Evolutionary conservation across 164 flowering plant species (phyloP).

Genomic region (Echeveria elegans): DNA sequence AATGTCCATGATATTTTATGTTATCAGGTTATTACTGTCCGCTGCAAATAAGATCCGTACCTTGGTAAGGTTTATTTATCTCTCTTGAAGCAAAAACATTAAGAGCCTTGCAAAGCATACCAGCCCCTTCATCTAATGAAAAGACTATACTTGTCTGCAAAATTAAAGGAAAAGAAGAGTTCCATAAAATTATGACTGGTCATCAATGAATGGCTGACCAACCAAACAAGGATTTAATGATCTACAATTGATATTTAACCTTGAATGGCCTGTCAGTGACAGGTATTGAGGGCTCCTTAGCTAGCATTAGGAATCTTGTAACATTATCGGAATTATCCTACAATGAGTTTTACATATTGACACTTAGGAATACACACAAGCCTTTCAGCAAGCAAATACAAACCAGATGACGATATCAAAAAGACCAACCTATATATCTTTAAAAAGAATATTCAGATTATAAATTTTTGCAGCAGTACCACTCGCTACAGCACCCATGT

Average conservation of each 20-base stretch:
- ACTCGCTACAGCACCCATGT: constrained; percentile 91
- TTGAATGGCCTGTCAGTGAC: constrained; percentile 73
- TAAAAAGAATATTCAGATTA: constrained; percentile 60
- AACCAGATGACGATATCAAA: constrained; percentile 4
- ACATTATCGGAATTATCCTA: constrained; percentile 85
- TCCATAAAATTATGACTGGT: neutral
- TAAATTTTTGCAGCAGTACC: constrained; percentile 65
- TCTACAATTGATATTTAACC: constrained; percentile 28
- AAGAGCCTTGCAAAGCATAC: constrained; percentile 83
- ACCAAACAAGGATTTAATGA: neutral
- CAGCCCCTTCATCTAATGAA: constrained; percentile 90
- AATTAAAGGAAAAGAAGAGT: constrained; percentile 1
- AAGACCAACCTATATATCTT: constrained; percentile 71
- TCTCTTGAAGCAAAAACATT: constrained; percentile 78
- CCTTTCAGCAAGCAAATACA: neutral
- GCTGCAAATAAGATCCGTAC: constrained; percentile 18
- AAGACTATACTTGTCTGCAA: constrained; percentile 90
- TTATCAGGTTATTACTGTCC: neutral
- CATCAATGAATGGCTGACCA: neutral
- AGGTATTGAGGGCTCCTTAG: constrained; percentile 87
- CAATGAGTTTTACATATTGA: constrained; percentile 7
- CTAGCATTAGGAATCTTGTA: constrained; percentile 88
- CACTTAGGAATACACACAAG: neutral
- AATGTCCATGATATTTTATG: neutral
- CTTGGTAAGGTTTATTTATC: constrained; percentile 87